Conservation (phyloP, 208 protist genomes). For the Acanthamoeba divionensis region DNA sequence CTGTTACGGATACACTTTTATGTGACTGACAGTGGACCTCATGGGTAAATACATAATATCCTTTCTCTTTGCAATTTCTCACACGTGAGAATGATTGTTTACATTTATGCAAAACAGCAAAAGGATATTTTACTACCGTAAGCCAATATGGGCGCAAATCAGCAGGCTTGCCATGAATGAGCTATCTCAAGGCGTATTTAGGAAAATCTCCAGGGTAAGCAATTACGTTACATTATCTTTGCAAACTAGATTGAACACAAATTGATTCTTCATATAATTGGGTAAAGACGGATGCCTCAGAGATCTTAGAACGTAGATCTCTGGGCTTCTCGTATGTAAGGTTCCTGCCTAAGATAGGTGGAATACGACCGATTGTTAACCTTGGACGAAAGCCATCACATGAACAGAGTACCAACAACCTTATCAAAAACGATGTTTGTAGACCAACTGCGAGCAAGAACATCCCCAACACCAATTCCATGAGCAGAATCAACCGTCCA, state of each 20-base stretch:
- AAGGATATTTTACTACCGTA: slow-evolving; percentile 48
- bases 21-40: slow-evolving; percentile 24
- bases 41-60: neutral
- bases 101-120: neutral
- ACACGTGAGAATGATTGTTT: neutral
- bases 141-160: slow-evolving; percentile 47
- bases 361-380: slow-evolving; percentile 42
- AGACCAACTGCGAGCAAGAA: too few relatives aligned
- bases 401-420: too few relatives aligned
- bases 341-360: slow-evolving; percentile 44
- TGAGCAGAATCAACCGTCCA: too few relatives aligned
- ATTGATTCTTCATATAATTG: too few relatives aligned
- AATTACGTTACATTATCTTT: too few relatives aligned
- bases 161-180: slow-evolving; percentile 17
- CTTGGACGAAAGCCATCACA: slow-evolving; percentile 15
- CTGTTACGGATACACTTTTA: slow-evolving; percentile 48
- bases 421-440: too few relatives aligned
- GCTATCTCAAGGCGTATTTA: neutral
- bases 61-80: neutral
- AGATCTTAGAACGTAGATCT: too few relatives aligned
- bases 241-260: too few relatives aligned
- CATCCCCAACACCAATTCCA: too few relatives aligned
- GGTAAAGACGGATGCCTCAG: too few relatives aligned
- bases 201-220: neutral
- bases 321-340: slow-evolving; percentile 41